Percentiles rank a stretch among this genome's conserved stretches.
phyloP scores from a whole-genome alignment of 1,139 yeast genomes.

The Hyphopichia burtonii region DNA sequence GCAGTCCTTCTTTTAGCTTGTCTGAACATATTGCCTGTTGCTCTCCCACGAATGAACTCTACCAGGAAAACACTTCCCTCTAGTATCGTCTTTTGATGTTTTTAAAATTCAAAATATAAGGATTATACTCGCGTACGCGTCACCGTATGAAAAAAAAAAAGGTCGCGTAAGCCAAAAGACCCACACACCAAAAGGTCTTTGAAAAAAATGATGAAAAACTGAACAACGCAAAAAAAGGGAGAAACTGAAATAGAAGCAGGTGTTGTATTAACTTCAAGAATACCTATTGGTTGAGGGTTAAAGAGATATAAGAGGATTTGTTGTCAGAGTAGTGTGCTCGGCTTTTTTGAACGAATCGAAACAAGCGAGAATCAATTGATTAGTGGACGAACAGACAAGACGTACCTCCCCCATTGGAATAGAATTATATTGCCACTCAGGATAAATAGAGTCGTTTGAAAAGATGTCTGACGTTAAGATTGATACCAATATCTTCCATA shows the following conservation, averaged over 20 bases:
- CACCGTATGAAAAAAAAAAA: neutral
- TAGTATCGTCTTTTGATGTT: no score
- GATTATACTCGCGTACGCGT: neutral
- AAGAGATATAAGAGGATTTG: no score
- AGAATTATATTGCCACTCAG: neutral
- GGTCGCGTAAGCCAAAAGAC: neutral
- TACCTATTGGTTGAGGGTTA: no score
- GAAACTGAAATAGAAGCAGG: neutral
- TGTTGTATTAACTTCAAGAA: neutral
- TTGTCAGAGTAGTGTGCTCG: no score
- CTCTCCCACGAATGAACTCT: no score
- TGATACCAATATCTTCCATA: constrained; percentile 39
- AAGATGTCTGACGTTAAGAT: constrained; percentile 38
- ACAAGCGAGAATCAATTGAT: no score
- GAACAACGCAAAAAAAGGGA: constrained; percentile 1
- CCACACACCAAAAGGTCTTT: neutral
- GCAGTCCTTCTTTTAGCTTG: constrained; percentile 74
- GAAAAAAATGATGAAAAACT: neutral
- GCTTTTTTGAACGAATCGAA: no score
- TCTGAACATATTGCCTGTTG: constrained; percentile 77
- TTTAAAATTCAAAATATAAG: no score
- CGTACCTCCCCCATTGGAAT: no score
- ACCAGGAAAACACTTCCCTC: no score
- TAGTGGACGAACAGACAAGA: no score
- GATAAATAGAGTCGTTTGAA: no score